Evolutionary conservation across 2,329 filamentous ascomycete species (phyloP), one percentile per base, ranked within the genome.

Genomic region (Beauveria brongniartii): DNA sequence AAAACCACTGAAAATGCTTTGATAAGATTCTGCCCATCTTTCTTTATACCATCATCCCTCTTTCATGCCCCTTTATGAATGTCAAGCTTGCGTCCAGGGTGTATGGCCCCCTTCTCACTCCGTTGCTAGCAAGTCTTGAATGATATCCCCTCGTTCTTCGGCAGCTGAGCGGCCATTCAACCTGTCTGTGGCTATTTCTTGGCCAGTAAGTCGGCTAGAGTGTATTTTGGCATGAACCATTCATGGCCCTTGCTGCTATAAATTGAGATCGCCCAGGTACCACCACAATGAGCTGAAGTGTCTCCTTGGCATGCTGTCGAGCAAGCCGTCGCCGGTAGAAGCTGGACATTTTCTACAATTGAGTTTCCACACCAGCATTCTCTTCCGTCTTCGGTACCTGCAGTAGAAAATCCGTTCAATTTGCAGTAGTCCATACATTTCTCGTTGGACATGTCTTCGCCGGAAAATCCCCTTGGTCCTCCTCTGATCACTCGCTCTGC

Each of bases 351-450:
- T 53, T 64, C 64, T 5, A 63, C 67, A 40, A 71, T 67, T 3
- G 62, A 62, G 12, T 65, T 64, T 40, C 74, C 78, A 64, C 80
- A 85, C 73, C 77, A 84, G 67, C 82, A 84, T 65, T 84, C 78
- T 22, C 70, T 68, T 8, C 71, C 73, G 63, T 78, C 79, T 66
- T 84, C 79, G 0, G 81, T 72, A 6, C 81, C 81, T 5, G 80
- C 80, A 62, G 79, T 75, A 2, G 64, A 63, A 64, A 74, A 78
- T 5, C 74, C 74, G 12, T 70, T 69, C 16, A 64, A 65, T 3
- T 67, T 66, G 69, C 82, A 85, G 67, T 76, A 78, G 20, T 73
- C 68, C 52, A 81, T 70, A 65, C 82, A 85, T 53, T 68, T 73
- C 60, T 76, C 71, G 4, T 81, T 74, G 1, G 79, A 82, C 76